phyloP scores from a whole-genome alignment of 148 eudicot genomes.

The Rhododendron henanense region DNA sequence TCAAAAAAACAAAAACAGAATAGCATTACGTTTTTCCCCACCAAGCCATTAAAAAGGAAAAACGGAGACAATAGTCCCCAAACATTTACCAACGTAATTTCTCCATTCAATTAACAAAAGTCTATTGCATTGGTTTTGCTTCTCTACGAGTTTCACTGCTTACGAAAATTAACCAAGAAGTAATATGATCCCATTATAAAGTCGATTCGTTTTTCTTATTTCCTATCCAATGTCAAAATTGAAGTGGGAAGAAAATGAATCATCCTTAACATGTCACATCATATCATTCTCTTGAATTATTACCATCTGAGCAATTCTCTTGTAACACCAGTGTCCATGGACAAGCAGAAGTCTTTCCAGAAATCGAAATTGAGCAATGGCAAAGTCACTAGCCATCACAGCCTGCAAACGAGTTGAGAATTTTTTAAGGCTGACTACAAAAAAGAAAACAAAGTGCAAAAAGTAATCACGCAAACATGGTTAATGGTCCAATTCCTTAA shows the following conservation, averaged over 20 bases:
- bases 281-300: neutral
- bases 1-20: too few species aligned
- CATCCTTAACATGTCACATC: neutral
- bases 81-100: too few species aligned
- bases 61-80: too few species aligned
- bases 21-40: neutral
- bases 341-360: constrained; percentile 88
- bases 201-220: neutral
- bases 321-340: constrained; percentile 99
- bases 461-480: neutral
- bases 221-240: neutral
- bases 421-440: constrained; percentile 26
- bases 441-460: neutral
- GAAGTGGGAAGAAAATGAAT: neutral
- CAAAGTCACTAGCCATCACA: constrained; percentile 97
- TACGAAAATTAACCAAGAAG: neutral
- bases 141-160: neutral
- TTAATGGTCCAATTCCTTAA: neutral
- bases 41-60: too few species aligned
- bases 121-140: too few species aligned
- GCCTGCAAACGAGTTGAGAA: constrained; percentile 63
- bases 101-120: too few species aligned
- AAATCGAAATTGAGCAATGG: constrained; percentile 89
- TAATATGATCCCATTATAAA: neutral
- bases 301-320: constrained; percentile 98